Conservation (phyloP, 2,329 filamentous ascomycete genomes). For the Colletotrichum higginsianum region DNA sequence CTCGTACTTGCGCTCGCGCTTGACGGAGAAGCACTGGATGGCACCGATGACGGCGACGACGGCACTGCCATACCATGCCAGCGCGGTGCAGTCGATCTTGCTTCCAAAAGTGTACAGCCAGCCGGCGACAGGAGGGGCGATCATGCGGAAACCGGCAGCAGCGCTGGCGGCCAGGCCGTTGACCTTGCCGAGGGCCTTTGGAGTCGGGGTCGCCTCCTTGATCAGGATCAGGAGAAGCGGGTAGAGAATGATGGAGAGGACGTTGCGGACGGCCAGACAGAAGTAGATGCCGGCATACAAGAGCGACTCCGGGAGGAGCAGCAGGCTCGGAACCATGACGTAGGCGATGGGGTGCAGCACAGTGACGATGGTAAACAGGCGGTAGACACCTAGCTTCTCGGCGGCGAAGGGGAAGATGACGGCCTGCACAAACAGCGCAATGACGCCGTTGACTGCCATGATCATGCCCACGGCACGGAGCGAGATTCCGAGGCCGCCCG, state of each 20-base stretch:
- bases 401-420: slow-evolving; percentile 74
- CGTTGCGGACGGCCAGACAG: slow-evolving; percentile 70
- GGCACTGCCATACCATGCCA: slow-evolving; percentile 76
- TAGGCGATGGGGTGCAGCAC: slow-evolving; percentile 75
- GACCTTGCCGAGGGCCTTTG: slow-evolving; percentile 72
- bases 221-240: slow-evolving; percentile 77
- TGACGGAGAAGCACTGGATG: slow-evolving; percentile 72
- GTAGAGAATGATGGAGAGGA: slow-evolving; percentile 75
- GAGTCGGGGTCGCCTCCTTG: slow-evolving; percentile 74
- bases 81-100: slow-evolving; percentile 70
- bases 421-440: slow-evolving; percentile 72
- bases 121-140: slow-evolving; percentile 76
- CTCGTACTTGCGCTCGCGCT: slow-evolving; percentile 47
- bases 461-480: slow-evolving; percentile 74
- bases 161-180: slow-evolving; percentile 78
- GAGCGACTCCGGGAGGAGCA: slow-evolving; percentile 66
- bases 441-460: slow-evolving; percentile 71
- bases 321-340: slow-evolving; percentile 70
- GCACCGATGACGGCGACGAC: slow-evolving; percentile 70
- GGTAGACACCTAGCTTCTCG: slow-evolving; percentile 70
- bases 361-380: slow-evolving; percentile 71
- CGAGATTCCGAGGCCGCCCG: slow-evolving; percentile 75
- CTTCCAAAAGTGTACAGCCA: slow-evolving; percentile 75
- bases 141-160: slow-evolving; percentile 76
- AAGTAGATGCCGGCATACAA: slow-evolving; percentile 72